These are phyloP conservation scores for Letharia lupina DNA, from an alignment of 495 filamentous ascomycete genomes.

Conservation along the genomic window DNA sequence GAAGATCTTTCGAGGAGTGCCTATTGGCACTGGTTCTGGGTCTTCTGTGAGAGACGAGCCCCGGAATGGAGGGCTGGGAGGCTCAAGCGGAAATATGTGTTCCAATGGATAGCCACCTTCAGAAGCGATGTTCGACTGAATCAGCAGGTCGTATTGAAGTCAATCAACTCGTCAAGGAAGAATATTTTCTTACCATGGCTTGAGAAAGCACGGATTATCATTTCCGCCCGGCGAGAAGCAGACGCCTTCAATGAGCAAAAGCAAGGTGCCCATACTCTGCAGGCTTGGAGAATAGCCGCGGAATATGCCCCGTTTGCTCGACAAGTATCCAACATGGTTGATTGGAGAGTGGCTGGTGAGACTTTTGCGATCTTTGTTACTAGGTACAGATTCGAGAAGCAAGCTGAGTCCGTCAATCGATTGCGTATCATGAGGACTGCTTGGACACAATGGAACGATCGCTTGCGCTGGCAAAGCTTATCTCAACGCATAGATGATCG, in stretches of 20 bases:
- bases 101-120: constrained; percentile 30
- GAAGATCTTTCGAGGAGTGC: constrained; percentile 36
- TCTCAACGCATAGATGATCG: constrained; percentile 50
- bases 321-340: constrained; percentile 39
- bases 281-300: constrained; percentile 37
- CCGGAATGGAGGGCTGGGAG: constrained; percentile 43
- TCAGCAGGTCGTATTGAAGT: constrained; percentile 14
- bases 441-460: constrained; percentile 61
- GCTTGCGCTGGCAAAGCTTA: constrained; percentile 48
- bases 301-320: constrained; percentile 41
- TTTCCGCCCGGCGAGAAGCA: constrained; percentile 31
- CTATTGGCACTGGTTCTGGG: constrained; percentile 52
- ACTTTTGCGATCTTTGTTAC: constrained; percentile 46
- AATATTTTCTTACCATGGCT: constrained; percentile 20
- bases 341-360: constrained; percentile 41
- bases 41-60: constrained; percentile 46
- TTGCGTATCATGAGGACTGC: constrained; percentile 47
- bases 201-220: constrained; percentile 28
- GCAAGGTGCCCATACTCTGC: constrained; percentile 29
- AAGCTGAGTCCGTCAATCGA: constrained; percentile 48
- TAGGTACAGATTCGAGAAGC: constrained; percentile 40
- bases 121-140: constrained; percentile 11
- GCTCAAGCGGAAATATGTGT: constrained; percentile 40
- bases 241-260: constrained; percentile 29
- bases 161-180: constrained; percentile 6